Evolutionary conservation across 2,329 filamentous ascomycete genomes (phyloP).

Genomic region (Fusarium oxysporum): DNA sequence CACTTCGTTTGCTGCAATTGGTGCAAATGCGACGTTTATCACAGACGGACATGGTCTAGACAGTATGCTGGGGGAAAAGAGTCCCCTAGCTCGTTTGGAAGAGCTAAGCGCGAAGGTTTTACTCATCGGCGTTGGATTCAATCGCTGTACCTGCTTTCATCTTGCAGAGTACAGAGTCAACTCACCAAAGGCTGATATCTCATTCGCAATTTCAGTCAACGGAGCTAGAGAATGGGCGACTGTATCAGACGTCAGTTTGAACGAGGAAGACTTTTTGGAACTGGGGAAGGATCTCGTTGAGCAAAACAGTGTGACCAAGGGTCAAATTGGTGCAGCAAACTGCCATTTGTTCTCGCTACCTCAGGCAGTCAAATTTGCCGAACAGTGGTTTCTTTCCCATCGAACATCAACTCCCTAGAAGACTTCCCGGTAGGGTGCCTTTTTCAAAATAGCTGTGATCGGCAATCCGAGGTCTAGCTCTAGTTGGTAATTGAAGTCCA

Average conservation of each 20-base stretch:
- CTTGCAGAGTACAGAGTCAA: conserved; percentile 6
- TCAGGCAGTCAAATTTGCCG: not conserved
- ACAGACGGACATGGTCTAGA: not conserved
- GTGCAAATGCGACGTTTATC: not conserved
- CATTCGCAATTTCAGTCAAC: not conserved
- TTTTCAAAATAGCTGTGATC: rapidly evolving
- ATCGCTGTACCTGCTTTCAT: conserved; percentile 11
- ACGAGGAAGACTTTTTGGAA: not conserved
- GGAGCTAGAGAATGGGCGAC: not conserved
- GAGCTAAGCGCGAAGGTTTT: not conserved
- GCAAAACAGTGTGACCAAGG: rapidly evolving
- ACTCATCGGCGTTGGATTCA: not conserved
- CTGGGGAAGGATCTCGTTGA: not conserved
- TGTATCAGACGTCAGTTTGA: not conserved
- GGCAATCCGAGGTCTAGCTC: not conserved
- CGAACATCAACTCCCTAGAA: rapidly evolving
- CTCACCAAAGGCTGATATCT: not conserved
- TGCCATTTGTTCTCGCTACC: not conserved
- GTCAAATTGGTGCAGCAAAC: not conserved
- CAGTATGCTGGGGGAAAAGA: conserved; percentile 1
- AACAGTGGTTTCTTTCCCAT: not conserved
- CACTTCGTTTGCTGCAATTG: conserved; percentile 2
- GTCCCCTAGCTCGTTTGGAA: not conserved
- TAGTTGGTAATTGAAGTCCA: no score
- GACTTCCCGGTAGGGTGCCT: rapidly evolving